A percentile compares a stretch with the other conserved stretches of the same genome.
Conservation (phyloP, 495 filamentous ascomycete species). For the Xylaria telfairii region DNA sequence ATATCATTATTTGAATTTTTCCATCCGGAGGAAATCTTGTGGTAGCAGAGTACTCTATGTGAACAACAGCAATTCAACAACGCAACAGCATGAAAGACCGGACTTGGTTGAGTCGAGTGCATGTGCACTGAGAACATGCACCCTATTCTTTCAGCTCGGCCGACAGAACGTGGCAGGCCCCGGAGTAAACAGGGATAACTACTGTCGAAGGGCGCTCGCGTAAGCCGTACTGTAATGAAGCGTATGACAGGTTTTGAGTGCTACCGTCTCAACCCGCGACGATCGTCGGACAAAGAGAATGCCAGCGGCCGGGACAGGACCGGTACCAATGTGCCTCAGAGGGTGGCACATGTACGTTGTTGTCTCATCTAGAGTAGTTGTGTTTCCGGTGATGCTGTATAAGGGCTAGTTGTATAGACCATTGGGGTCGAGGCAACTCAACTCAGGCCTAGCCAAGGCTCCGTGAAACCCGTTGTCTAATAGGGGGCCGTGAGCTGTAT, state of each 20-base stretch:
- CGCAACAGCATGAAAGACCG: not conserved
- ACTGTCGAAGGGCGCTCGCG: not conserved
- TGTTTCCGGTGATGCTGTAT: not conserved
- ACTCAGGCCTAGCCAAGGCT: not conserved
- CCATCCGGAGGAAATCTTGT: not conserved
- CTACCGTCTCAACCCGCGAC: slow-evolving; percentile 6
- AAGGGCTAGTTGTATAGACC: not conserved
- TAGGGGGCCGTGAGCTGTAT: not conserved
- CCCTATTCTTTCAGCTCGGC: not conserved
- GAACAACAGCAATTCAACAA: not conserved
- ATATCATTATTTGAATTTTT: not conserved
- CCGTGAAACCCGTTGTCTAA: not conserved
- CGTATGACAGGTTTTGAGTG: slow-evolving; percentile 1
- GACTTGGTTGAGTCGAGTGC: not conserved
- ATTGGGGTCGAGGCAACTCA: not conserved
- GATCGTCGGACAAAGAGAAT: not conserved
- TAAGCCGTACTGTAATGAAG: not conserved
- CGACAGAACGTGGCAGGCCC: not conserved
- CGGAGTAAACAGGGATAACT: not conserved
- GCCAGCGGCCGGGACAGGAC: slow-evolving; percentile 15
- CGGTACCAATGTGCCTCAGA: not conserved
- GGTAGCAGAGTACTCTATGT: not conserved
- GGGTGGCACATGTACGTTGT: not conserved
- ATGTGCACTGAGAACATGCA: not conserved
- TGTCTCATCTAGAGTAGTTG: not conserved